Percentiles rank a stretch among this genome's conserved stretches.
Evolutionary conservation across 129 eudicot genomes (phyloP).

Genomic region (Kitagawia praeruptora): DNA sequence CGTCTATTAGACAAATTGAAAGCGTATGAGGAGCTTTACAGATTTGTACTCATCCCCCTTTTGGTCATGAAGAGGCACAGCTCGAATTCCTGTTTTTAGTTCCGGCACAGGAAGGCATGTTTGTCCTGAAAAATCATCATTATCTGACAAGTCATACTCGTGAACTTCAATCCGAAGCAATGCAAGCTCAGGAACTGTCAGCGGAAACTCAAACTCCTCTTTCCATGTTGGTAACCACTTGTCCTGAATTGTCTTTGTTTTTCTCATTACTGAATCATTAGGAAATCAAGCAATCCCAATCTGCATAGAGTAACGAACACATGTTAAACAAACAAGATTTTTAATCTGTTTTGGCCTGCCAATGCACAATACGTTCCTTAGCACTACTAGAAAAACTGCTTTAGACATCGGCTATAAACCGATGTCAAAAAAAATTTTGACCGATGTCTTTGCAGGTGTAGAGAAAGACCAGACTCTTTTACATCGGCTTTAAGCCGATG

Average conservation of each 20-base stretch:
- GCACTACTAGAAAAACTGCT: too few relatives aligned
- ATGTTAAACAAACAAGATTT: not conserved
- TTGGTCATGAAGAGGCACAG: slow-evolving; percentile 26
- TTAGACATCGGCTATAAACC: too few relatives aligned
- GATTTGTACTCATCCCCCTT: slow-evolving; percentile 30
- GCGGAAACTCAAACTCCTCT: slow-evolving; percentile 30
- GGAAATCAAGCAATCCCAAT: slow-evolving; percentile 28
- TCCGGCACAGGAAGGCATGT: slow-evolving; percentile 34
- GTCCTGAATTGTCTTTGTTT: slow-evolving; percentile 26
- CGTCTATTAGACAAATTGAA: slow-evolving; percentile 16
- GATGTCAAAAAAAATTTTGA: too few relatives aligned
- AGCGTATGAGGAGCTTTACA: slow-evolving; percentile 29
- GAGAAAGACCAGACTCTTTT: too few relatives aligned
- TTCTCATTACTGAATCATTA: slow-evolving; percentile 21
- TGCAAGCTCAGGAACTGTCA: slow-evolving; percentile 38
- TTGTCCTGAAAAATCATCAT: slow-evolving; percentile 36
- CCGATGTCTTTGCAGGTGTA: too few relatives aligned
- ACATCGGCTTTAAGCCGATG: too few relatives aligned
- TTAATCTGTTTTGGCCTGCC: not conserved
- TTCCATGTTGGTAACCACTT: slow-evolving; percentile 36
- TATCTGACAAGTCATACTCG: slow-evolving; percentile 23
- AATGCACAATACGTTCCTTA: not conserved
- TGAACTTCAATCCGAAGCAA: slow-evolving; percentile 31
- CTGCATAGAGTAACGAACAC: slow-evolving; percentile 6
- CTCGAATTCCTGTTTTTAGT: slow-evolving; percentile 29